Evolutionary conservation across 495 filamentous ascomycete species (phyloP), one percentile per base, ranked within the genome.

Genomic region (Cryomyces antarcticus): DNA sequence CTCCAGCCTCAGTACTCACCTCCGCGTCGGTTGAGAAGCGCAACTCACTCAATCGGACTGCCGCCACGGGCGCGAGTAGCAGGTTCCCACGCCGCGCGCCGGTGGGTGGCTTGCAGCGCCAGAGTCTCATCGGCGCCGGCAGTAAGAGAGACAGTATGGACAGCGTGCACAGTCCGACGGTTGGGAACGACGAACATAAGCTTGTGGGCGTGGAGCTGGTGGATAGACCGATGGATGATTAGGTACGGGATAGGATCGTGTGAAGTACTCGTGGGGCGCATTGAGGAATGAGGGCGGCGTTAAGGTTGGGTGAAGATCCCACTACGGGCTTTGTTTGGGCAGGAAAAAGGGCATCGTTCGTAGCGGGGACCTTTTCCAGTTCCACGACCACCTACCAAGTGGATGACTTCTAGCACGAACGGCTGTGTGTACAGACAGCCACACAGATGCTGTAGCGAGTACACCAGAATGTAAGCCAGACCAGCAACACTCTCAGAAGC

Each of bases 191-290:
- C 49, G 62, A 66, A 39, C 68, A 58, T 49, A 56, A 44, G 28
- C 44, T 41, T 56, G 69, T 64, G 46, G 81, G 85, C 24, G 81
- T 93, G 28, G 80, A 76, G 43, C 68, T 93, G 59, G 77, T 75
- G 45, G 85, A 93, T 55, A 74, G 71, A 59, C 79, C 84, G 10
- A 85, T 88, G 82, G 79, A 87, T 58, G 79, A 89, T 60, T 86
- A 67, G 57, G 45, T 24, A 24, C 17, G 17, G 17, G 2, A 24
- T 24, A 24, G 17, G 17, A 2, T 24, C 1, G 17, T 24, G 17
- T 24, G 17, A 24, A 24, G 17, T 24, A 24, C 17, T 24, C 17
- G 17, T 24, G 17, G 17, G 17, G 17, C 17, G 17, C 17, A 24
- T 24, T 24, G 17, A 24, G 17, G 17, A 24, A 1, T 24, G 17